These are phyloP conservation scores for Amborella trichopoda DNA, from an alignment of 164 flowering plant species.

Conservation along the genomic window DNA sequence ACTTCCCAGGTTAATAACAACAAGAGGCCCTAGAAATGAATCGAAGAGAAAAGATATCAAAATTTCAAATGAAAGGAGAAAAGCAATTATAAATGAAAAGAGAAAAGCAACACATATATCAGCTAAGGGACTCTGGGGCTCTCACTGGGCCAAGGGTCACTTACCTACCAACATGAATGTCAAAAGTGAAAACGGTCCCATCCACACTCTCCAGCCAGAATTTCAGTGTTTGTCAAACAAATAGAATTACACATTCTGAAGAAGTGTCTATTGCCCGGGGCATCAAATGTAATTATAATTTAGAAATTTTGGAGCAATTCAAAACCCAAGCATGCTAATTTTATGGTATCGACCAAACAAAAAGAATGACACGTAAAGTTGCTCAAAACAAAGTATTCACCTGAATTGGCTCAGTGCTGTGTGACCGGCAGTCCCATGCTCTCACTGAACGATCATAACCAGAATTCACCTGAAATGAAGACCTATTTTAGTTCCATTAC, in stretches of 20 bases:
- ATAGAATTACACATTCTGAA: slow-evolving; percentile 81
- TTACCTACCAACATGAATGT: slow-evolving; percentile 91
- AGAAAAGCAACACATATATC: too few species aligned
- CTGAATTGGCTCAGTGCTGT: slow-evolving; percentile 93
- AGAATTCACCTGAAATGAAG: too few species aligned
- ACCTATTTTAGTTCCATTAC: too few species aligned
- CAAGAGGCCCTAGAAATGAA: too few species aligned
- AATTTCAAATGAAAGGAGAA: background rate
- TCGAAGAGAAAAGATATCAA: too few species aligned
- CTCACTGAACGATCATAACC: slow-evolving; percentile 91
- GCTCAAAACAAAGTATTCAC: slow-evolving; percentile 23
- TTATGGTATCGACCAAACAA: too few species aligned
- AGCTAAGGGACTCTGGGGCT: too few species aligned
- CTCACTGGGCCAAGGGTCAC: slow-evolving; percentile 11
- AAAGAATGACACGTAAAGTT: too few species aligned
- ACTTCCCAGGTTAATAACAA: slow-evolving; percentile 43
- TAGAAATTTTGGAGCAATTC: too few species aligned
- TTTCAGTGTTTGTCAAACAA: slow-evolving; percentile 75
- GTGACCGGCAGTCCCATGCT: slow-evolving; percentile 97
- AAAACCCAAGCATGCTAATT: too few species aligned
- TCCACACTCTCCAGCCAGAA: slow-evolving; percentile 97
- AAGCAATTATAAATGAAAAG: too few species aligned
- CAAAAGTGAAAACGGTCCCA: slow-evolving; percentile 93
- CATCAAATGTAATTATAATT: too few species aligned
- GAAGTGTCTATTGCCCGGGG: slow-evolving; percentile 80